Base-by-base conservation (phyloP, 805 yeast species). In the Ogataea angusta region DNA sequence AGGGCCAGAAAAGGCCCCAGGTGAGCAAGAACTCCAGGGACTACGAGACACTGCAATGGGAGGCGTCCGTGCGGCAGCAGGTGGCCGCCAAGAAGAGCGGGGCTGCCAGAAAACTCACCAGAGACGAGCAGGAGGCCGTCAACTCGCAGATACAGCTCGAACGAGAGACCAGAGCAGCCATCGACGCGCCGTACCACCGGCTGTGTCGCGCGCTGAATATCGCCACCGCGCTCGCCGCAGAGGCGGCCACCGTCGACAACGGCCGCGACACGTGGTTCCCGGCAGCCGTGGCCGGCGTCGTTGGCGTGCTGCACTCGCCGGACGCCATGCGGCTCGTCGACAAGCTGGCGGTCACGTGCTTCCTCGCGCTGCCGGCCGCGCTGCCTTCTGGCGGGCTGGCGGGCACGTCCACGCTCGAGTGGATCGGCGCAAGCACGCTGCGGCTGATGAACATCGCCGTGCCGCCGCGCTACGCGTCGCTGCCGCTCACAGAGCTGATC, bases 11-110 rank as follows among this genome's bases (percentile, higher is more conserved):
- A 54, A 63, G 67, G 10, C 66, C 68, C 23, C 67, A 64, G 4
- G 77, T 78, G 10, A 77, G 78, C 56, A 86, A 85, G 58, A 86
- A 86, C 57, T 67, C 86, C 1, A 89, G 82, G 56, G 96, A 89
- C 54, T 87, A 87, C 53, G 95, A 84, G 53, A 84, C 90, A 2
- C 66, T 76, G 44, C 80, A 86, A 59, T 91, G 98, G 98, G 99
- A 93, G 57, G 89, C 82, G 51, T 75, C 76, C 37, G 74, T 93
- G 23, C 78, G 91, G 53, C 78, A 79, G 47, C 91, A 88, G 54
- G 69, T 89, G 26, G 80, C 83, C 1, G 70, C 71, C 38, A 80
- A 80, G 58, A 71, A 74, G 47, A 43, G 43, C 10, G 45, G 41
- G 10, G 26, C 39, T 2, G 51, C 57, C n/a, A 80, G 73, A 62